Base-by-base conservation (phyloP, 345 rosid species). In the Sisymbrium altissimum region DNA sequence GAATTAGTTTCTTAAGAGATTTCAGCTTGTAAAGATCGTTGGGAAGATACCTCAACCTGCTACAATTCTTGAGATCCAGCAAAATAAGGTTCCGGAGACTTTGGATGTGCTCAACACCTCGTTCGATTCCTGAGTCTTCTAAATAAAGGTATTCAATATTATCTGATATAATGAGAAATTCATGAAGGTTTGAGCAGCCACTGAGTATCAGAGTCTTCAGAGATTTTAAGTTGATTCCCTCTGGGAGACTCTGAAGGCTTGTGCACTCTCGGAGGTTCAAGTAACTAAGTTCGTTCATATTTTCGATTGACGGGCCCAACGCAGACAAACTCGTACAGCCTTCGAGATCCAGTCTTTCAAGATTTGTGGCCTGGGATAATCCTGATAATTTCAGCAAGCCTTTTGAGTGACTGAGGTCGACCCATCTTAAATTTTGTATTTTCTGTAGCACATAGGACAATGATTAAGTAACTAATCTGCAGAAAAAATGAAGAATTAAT, bases 341-440 rank as follows among this genome's bases (percentile, higher is more conserved):
- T 35, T 44, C 61, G 3, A 82, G 71, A 7, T 32, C 7, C n/a
- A 81, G 14, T 38, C 64, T 67, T 33, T 72, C 78, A 50, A 84
- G 53, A 29, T 54, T 74, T 21, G n/a, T 9, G 2, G 81, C 81
- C 32, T n/a, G 7, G 36, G 80, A 79, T 11, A 77, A 66, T 15
- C 79, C 75, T 38, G 80, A 64, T 59, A 79, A 23, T 38, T 4
- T 52, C 0, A 0, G 36, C 68, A 83, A 64, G 27, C 60, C 18
- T 36, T 38, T 14, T 30, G 76, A 82, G 4, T 39, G 5, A 14
- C 57, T 15, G 30, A 84, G 79, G 33, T 69, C 53, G 7, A 80
- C 38, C 64, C 53, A 32, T 66, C 41, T 79, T 41, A 82, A 33
- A 0, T n/a, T n/a, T n/a, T n/a, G n/a, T n/a, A n/a, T n/a, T n/a